A percentile compares a stretch with the other conserved stretches of the same genome.
Conservation (phyloP, 257 asterid genomes). For the Knoxia roxburghii region DNA sequence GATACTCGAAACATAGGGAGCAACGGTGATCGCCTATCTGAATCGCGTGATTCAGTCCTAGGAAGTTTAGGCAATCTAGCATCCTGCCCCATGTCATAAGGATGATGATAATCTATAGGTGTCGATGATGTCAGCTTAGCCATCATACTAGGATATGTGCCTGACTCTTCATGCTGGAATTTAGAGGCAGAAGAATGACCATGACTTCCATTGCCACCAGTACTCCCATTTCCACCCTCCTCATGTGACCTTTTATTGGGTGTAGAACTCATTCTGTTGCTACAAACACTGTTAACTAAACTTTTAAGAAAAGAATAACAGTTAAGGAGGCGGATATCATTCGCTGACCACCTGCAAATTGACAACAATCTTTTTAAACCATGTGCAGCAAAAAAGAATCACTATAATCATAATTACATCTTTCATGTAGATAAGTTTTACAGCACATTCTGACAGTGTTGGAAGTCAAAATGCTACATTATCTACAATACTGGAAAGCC, state of each 20-base stretch:
- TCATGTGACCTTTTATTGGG: constrained; percentile 74
- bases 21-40: constrained; percentile 62
- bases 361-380: not conserved
- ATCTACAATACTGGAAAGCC: not conserved
- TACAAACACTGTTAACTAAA: not conserved
- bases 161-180: constrained; percentile 62
- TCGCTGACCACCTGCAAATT: constrained; percentile 2
- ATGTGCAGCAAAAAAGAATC: not conserved
- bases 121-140: constrained; percentile 45
- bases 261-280: constrained; percentile 58
- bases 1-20: constrained; percentile 58
- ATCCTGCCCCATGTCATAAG: constrained; percentile 65
- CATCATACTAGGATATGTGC: constrained; percentile 40
- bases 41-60: constrained; percentile 64
- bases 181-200: constrained; percentile 53
- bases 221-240: constrained; percentile 52
- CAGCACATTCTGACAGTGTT: not conserved
- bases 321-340: not conserved
- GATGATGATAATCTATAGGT: constrained; percentile 55
- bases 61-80: constrained; percentile 55
- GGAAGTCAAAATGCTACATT: too few relatives aligned
- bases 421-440: not conserved
- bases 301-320: not conserved
- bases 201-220: constrained; percentile 43
- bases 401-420: not conserved